These are phyloP conservation scores for Fraxinus platypoda DNA, from an alignment of 305 asterid species.

Conservation along the genomic window DNA sequence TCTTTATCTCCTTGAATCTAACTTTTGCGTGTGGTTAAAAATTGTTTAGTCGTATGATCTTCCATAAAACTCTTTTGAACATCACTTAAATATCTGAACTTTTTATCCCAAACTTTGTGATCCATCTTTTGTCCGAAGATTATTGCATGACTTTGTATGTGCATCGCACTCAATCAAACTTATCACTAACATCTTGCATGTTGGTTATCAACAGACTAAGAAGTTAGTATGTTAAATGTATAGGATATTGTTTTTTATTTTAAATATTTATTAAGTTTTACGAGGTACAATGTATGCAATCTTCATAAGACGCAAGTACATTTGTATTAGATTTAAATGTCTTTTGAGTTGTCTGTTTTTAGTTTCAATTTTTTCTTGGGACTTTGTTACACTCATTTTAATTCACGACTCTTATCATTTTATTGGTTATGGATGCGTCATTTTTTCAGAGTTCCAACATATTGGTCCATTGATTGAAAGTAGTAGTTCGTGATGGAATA, in stretches of 20 bases:
- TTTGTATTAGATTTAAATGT: conserved; percentile 9
- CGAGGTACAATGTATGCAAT: neutral
- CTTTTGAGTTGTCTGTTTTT: conserved; percentile 17
- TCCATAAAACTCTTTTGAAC: neutral
- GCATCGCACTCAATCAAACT: neutral
- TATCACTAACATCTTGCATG: neutral
- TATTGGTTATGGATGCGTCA: neutral
- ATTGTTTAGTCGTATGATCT: neutral
- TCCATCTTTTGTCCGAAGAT: neutral
- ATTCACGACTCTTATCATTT: conserved; percentile 7
- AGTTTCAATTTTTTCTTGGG: conserved; percentile 14
- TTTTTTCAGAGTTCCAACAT: neutral
- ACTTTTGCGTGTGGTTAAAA: neutral
- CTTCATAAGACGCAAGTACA: neutral
- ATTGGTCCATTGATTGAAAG: conserved; percentile 1
- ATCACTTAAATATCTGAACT: neutral
- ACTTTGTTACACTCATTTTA: conserved; percentile 10
- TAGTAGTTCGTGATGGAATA: neutral
- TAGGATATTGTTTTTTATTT: neutral
- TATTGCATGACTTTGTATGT: neutral
- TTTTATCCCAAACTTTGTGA: neutral
- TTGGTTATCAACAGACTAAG: neutral
- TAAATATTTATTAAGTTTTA: conserved; percentile 14
- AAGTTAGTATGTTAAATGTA: neutral
- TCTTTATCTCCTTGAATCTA: neutral